Conservation (phyloP, 345 rosid genomes). For the Hypericum androsaemum region DNA sequence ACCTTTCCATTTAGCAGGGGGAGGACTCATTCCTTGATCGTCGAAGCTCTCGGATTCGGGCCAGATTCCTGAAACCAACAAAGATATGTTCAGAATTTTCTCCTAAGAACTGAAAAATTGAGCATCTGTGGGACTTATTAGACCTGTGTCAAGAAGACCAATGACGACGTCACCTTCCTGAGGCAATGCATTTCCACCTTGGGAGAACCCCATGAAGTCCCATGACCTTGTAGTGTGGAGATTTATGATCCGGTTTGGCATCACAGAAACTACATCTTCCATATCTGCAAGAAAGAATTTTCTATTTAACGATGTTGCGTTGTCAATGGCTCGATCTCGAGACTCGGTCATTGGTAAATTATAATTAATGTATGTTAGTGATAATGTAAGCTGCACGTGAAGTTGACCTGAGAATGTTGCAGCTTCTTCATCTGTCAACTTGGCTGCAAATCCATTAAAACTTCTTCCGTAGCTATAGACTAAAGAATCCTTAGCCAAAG, state of each 20-base stretch:
- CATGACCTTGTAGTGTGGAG: conserved; percentile 9
- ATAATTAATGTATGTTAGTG: conserved; percentile 21
- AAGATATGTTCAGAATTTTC: neutral
- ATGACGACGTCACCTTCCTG: conserved; percentile 1
- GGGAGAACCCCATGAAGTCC: conserved; percentile 8
- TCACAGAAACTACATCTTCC: conserved; percentile 4
- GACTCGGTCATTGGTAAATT: conserved; percentile 14
- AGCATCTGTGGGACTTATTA: too few species aligned
- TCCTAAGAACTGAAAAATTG: too few species aligned
- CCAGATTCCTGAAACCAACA: conserved; percentile 2
- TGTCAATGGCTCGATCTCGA: neutral
- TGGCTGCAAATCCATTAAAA: conserved; percentile 40
- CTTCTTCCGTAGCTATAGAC: conserved; percentile 31
- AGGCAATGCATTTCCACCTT: neutral
- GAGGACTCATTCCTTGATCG: conserved; percentile 7
- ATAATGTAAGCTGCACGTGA: neutral
- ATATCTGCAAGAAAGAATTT: conserved; percentile 2
- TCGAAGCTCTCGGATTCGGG: conserved; percentile 9
- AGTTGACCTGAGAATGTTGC: conserved; percentile 24
- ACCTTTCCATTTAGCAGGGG: conserved; percentile 8
- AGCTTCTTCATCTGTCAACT: conserved; percentile 27
- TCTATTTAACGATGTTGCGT: neutral
- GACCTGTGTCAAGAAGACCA: conserved; percentile 7
- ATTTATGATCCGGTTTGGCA: neutral
- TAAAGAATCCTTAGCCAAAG: conserved; percentile 19